These are phyloP conservation scores for Lachancea kluyveri DNA, from an alignment of 805 yeast genomes.

Conservation along the genomic window DNA sequence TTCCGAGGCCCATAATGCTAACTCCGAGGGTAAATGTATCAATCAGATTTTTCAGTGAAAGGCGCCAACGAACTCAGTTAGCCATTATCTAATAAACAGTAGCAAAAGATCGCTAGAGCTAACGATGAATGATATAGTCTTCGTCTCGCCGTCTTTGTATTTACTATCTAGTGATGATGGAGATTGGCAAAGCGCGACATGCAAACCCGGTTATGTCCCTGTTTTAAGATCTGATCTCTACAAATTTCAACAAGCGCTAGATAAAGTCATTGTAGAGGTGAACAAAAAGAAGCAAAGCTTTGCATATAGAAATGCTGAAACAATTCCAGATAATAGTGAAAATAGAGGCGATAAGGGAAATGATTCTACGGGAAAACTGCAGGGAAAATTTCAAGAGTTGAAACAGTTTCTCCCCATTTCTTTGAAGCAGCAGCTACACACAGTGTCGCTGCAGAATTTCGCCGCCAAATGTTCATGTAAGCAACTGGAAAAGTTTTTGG, in stretches of 20 bases:
- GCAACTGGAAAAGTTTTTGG: conserved; percentile 12
- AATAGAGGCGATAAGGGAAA: neutral
- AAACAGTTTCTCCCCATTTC: conserved; percentile 25
- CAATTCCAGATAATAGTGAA: neutral
- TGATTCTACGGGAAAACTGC: neutral
- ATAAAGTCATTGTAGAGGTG: conserved; percentile 4
- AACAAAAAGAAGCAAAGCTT: conserved; percentile 2
- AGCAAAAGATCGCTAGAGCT: neutral
- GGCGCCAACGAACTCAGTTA: too few species aligned
- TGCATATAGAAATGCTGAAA: conserved; percentile 4
- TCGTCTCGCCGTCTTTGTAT: conserved; percentile 24
- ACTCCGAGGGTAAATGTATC: too few species aligned
- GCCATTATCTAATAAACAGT: too few species aligned
- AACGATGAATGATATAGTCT: conserved; percentile 20
- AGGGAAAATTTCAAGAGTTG: conserved; percentile 7
- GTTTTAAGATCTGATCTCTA: conserved; percentile 21
- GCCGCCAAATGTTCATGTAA: conserved; percentile 10
- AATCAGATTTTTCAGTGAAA: too few species aligned
- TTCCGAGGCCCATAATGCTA: too few species aligned
- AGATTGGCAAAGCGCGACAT: conserved; percentile 19
- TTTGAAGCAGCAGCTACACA: conserved; percentile 21
- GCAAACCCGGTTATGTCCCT: conserved; percentile 23
- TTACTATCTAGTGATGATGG: conserved; percentile 11
- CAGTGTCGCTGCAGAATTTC: conserved; percentile 17
- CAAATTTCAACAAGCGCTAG: conserved; percentile 13